Evolutionary conservation across 441 rosid genomes (phyloP).

Genomic region (Eutrema salsugineum): DNA sequence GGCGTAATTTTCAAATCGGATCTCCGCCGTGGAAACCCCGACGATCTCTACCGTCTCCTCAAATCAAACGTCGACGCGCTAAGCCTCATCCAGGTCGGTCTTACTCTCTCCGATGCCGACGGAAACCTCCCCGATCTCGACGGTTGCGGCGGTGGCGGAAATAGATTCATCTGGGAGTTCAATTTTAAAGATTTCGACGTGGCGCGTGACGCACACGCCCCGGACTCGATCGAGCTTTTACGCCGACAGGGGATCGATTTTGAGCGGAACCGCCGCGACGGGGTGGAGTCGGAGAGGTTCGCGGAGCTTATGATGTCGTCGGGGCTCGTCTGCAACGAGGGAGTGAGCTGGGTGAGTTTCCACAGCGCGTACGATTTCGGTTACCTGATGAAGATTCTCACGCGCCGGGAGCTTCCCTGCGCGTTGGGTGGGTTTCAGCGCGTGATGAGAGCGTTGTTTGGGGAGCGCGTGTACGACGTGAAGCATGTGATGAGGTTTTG

Average conservation of each 20-base stretch:
- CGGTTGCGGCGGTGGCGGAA: neutral
- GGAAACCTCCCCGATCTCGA: conserved; percentile 71
- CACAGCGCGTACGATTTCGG: conserved; percentile 96
- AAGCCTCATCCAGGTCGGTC: conserved; percentile 77
- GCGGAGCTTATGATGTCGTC: conserved; percentile 88
- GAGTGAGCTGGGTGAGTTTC: conserved; percentile 89
- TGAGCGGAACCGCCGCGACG: conserved; percentile 48
- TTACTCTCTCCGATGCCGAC: conserved; percentile 66
- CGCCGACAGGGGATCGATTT: conserved; percentile 81
- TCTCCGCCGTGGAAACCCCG: conserved; percentile 32
- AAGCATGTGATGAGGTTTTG: conserved; percentile 83
- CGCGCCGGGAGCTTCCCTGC: conserved; percentile 51
- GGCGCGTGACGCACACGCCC: conserved; percentile 60
- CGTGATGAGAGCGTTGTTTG: conserved; percentile 57
- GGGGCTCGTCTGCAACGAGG: conserved; percentile 70
- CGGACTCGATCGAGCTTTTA: conserved; percentile 71
- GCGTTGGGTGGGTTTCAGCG: conserved; percentile 43
- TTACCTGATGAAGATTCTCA: conserved; percentile 67
- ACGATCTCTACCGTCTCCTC: conserved; percentile 61
- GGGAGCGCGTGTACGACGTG: conserved; percentile 55
- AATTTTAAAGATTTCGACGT: conserved; percentile 74
- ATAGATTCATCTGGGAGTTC: conserved; percentile 88
- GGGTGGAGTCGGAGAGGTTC: conserved; percentile 57
- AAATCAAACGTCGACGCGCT: conserved; percentile 82
- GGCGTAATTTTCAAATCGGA: conserved; percentile 53